Conservation (phyloP, 2,329 filamentous ascomycete genomes). For the Trichophyton simii region DNA sequence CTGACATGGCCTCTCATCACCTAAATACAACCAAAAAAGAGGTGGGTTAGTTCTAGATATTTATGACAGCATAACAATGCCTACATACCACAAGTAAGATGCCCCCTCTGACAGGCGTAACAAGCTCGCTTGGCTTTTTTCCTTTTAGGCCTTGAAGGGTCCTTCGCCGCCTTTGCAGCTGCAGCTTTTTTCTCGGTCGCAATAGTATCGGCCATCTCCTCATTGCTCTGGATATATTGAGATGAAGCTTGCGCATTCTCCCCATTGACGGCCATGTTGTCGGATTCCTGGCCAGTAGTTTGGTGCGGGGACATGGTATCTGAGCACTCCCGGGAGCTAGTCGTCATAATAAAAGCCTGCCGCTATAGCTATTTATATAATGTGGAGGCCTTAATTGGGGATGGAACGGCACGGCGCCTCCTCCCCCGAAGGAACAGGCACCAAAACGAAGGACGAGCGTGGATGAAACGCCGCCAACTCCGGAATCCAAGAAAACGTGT, state of each 20-base stretch:
- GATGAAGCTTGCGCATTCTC: neutral
- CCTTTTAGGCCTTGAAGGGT: slow-evolving; percentile 73
- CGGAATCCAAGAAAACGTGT: slow-evolving; percentile 3
- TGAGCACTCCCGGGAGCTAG: slow-evolving; percentile 26
- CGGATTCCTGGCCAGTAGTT: slow-evolving; percentile 16
- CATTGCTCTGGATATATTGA: neutral
- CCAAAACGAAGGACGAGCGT: neutral
- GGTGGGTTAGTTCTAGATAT: neutral
- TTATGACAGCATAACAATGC: neutral
- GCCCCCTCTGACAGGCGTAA: slow-evolving; percentile 91
- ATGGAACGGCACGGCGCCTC: neutral
- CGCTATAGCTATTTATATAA: slow-evolving; percentile 14
- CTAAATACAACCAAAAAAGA: slow-evolving; percentile 35
- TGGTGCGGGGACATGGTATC: slow-evolving; percentile 26
- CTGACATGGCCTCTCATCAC: slow-evolving; percentile 87
- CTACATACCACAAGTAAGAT: slow-evolving; percentile 91
- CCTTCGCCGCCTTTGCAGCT: slow-evolving; percentile 53
- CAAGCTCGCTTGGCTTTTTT: slow-evolving; percentile 96
- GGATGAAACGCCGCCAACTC: slow-evolving; percentile 4
- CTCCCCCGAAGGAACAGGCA: neutral
- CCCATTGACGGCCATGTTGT: slow-evolving; percentile 18
- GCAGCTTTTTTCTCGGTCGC: slow-evolving; percentile 50
- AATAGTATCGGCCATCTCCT: slow-evolving; percentile 21
- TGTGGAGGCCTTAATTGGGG: neutral
- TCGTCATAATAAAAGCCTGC: slow-evolving; percentile 19